Base-by-base conservation (phyloP, 2,329 filamentous ascomycete genomes). In the Aspergillus sp. region DNA sequence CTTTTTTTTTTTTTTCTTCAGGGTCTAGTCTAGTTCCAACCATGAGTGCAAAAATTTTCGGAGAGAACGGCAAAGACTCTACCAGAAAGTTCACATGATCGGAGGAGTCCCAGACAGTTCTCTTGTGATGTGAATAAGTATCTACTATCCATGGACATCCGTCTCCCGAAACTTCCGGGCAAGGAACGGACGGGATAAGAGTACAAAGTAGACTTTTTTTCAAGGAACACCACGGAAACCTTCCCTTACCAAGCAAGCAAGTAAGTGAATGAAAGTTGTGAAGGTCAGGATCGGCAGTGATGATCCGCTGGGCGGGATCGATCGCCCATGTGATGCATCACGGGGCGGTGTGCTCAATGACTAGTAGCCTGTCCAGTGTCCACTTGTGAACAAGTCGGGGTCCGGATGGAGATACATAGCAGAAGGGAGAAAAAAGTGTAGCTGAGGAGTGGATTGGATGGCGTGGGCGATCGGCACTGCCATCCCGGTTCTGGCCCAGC, bases 251-350 rank as follows among this genome's bases (percentile, higher is more conserved):
- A 32, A 32, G 9, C 10, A 51, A 25, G 25, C 32, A 12, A 32
- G 51, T 17, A 39, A 53, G 15, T 13, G 12, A 39, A 19, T 15
- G 15, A 28, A 4, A 23, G 6, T 23, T 41, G 51, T 41, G 19
- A 54, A 38, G 21, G 15, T n/a, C 25, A 45, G 23, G 52, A 55
- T 55, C 52, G 52, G 38, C 52, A 39, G 52, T 54, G 52, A 55
- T 55, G 38, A 38, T 55, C 52, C 52, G 50, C 36, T 4, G 9
- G 41, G 51, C 32, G 23, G 52, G 52, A 55, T 55, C 52, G 52
- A 55, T 55, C 52, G 52, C 32, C 53, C 53, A 47, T 55, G 53
- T 55, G 53, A 55, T 55, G 25, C 39, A 45, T 55, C 53, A 55
- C 53, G 53, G 53, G 53, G 53, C 53, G 53, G 53, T 55, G 53